These are phyloP conservation scores for Lipomyces mesembrius DNA, from an alignment of 805 yeast species.

Conservation along the genomic window DNA sequence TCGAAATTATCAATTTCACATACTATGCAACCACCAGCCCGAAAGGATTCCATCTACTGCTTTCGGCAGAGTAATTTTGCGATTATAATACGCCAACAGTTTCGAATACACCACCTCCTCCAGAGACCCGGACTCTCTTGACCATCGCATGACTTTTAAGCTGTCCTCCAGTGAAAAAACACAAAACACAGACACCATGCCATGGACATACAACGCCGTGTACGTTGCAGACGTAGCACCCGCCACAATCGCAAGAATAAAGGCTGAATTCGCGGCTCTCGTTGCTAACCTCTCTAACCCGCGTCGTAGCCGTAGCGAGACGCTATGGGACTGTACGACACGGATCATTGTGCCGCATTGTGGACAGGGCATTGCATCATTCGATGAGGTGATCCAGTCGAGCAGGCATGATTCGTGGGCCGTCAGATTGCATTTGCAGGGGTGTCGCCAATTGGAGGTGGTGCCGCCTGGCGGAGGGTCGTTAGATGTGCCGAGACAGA, in stretches of 20 bases:
- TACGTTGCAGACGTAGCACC: constrained; percentile 36
- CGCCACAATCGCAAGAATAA: constrained; percentile 5
- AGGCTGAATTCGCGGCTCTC: constrained; percentile 15
- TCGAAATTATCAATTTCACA: not conserved
- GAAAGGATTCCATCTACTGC: not conserved
- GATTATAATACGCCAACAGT: not conserved
- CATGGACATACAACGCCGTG: constrained; percentile 41
- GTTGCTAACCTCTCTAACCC: constrained; percentile 32
- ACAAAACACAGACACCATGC: constrained; percentile 40
- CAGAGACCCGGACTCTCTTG: not conserved
- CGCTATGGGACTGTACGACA: constrained; percentile 15
- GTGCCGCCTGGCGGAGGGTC: constrained; percentile 45
- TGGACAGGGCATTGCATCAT: constrained; percentile 25
- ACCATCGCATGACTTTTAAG: constrained; percentile 9
- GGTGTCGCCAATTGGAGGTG: constrained; percentile 51
- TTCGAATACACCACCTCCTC: not conserved
- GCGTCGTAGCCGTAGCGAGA: constrained; percentile 15
- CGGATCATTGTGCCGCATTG: constrained; percentile 25
- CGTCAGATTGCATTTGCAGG: constrained; percentile 52
- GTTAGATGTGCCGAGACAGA: constrained; percentile 45
- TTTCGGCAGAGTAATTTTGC: not conserved
- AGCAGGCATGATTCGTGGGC: constrained; percentile 55
- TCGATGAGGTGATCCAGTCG: constrained; percentile 45
- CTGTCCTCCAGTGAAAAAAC: constrained; percentile 40
- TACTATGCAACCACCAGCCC: not conserved